Evolutionary conservation across 1,139 yeast genomes (phyloP).

Genomic region (Diutina sp.): DNA sequence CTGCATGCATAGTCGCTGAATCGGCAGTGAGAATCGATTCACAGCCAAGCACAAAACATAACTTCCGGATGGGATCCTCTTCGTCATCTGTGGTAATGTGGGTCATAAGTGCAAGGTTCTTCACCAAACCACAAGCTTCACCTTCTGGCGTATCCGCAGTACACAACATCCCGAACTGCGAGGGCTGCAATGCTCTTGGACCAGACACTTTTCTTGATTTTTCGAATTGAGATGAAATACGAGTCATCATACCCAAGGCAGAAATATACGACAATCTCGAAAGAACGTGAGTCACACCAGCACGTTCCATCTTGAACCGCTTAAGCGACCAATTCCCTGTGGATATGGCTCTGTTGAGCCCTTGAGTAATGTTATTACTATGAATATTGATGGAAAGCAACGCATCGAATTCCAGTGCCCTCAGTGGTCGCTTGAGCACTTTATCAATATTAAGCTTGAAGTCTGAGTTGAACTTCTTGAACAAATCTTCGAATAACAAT

Average conservation of each 20-base stretch:
- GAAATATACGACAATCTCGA: conserved; percentile 85
- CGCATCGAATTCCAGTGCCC: conserved; percentile 94
- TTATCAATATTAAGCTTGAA: conserved; percentile 92
- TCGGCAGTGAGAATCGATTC: conserved; percentile 76
- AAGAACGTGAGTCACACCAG: conserved; percentile 96
- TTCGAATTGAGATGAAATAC: conserved; percentile 96
- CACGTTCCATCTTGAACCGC: conserved; percentile 98
- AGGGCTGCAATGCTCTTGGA: conserved; percentile 97
- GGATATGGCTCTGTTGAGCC: conserved; percentile 90
- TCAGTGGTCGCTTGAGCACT: conserved; percentile 81
- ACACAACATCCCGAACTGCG: conserved; percentile 98
- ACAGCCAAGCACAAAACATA: conserved; percentile 78
- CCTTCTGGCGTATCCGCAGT: conserved; percentile 99
- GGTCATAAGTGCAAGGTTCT: conserved; percentile 93
- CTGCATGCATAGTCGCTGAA: conserved; percentile 68
- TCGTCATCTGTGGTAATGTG: conserved; percentile 98
- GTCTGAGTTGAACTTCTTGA: conserved; percentile 89
- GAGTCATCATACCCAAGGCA: conserved; percentile 98
- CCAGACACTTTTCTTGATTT: conserved; percentile 97
- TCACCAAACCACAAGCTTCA: conserved; percentile 98
- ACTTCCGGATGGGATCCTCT: conserved; percentile 69
- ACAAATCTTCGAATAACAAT: conserved; percentile 85
- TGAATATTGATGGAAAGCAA: conserved; percentile 78
- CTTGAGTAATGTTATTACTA: conserved; percentile 85
- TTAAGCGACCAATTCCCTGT: conserved; percentile 98